These are phyloP conservation scores for Candida palmyrensis DNA, from an alignment of 805 yeast species.

Conservation along the genomic window DNA sequence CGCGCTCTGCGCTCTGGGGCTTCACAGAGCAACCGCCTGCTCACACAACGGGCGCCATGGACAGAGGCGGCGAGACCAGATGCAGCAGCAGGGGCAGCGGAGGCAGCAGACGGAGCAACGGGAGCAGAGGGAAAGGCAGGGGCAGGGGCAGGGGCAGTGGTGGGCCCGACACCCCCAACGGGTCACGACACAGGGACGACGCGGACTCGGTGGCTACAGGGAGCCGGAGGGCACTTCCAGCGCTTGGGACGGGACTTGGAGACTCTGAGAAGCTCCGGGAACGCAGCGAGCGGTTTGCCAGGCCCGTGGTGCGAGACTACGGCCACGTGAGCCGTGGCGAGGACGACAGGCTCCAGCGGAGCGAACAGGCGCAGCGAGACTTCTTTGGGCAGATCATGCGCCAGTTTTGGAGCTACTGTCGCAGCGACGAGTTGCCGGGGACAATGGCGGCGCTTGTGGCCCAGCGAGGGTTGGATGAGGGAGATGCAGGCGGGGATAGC, in stretches of 20 bases:
- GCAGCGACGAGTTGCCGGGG: neutral
- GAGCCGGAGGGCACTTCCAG: neutral
- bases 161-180: neutral
- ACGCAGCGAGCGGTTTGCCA: constrained; percentile 2
- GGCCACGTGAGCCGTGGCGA: constrained; percentile 63
- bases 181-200: neutral
- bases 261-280: neutral
- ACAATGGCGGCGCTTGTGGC: neutral
- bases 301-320: constrained; percentile 20
- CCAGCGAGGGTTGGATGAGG: neutral
- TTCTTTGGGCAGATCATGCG: constrained; percentile 34
- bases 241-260: neutral
- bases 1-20: too few species aligned
- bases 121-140: neutral
- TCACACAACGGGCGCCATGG: too few species aligned
- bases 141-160: neutral
- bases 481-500: too few species aligned
- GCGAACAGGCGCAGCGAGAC: constrained; percentile 34
- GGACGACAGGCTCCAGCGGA: constrained; percentile 42
- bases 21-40: too few species aligned
- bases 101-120: too few species aligned
- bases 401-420: constrained; percentile 26
- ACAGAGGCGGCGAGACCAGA: too few species aligned
- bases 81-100: too few species aligned
- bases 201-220: neutral